phyloP scores from a whole-genome alignment of 139 green algal genomes.

The Chlamydomonas incerta region DNA sequence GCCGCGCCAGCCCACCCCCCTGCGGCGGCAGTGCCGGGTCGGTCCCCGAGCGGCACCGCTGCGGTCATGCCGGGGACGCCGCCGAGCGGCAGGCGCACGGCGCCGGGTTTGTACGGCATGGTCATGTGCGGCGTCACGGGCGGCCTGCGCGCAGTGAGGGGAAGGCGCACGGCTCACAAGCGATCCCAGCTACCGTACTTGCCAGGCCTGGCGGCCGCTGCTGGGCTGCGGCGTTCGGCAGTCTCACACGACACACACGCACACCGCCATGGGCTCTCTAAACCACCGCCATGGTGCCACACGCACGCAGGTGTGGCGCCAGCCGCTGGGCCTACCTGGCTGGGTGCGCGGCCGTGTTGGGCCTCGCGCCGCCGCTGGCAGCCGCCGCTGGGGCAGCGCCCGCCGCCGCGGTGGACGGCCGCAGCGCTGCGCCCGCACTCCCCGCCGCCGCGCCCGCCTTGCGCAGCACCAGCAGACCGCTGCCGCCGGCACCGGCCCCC shows the following conservation, averaged over 20 bases:
- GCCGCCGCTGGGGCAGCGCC: background rate
- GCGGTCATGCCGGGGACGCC: conserved; percentile 14
- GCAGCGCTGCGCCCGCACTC: background rate
- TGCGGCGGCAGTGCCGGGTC: background rate
- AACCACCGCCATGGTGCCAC: no score
- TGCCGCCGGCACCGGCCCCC: background rate
- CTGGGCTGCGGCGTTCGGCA: no score
- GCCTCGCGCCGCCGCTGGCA: no score
- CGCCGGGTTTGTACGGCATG: conserved; percentile 26
- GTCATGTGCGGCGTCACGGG: conserved; percentile 1
- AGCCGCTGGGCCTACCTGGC: background rate
- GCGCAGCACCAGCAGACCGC: conserved; percentile 9
- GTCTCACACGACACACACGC: background rate
- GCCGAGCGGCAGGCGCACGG: conserved; percentile 8
- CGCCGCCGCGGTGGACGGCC: conserved; percentile 6
- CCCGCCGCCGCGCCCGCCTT: background rate
- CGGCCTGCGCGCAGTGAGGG: background rate
- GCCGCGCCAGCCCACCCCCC: background rate
- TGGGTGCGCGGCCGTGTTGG: background rate
- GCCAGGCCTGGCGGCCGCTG: no score
- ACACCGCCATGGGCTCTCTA: no score
- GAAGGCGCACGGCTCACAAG: no score
- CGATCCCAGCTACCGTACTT: no score
- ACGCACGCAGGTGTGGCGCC: no score
- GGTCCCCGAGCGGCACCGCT: background rate